phyloP scores from a whole-genome alignment of 495 filamentous ascomycete species.

The Penicillium salamii region DNA sequence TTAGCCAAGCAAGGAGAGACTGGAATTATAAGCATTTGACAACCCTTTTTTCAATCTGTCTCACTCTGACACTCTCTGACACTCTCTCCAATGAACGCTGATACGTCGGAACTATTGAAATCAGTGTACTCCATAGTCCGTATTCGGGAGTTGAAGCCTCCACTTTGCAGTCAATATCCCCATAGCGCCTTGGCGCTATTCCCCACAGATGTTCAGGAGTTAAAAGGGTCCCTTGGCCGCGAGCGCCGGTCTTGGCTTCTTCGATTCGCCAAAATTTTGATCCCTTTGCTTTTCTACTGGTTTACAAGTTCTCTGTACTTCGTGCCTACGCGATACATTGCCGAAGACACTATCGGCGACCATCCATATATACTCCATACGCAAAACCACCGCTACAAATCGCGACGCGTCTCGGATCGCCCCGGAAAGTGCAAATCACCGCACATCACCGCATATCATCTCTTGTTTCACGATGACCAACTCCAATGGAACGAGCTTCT shows the following conservation, averaged over 20 bases:
- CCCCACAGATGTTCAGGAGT: not conserved
- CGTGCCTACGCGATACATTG: too few species aligned
- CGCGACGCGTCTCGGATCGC: not conserved
- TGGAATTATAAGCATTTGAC: not conserved
- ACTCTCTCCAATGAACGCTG: too few species aligned
- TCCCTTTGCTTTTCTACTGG: not conserved
- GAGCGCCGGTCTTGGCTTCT: not conserved
- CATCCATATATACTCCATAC: not conserved
- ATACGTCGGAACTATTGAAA: not conserved
- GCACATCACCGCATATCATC: not conserved
- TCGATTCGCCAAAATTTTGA: not conserved
- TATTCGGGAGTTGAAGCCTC: not conserved
- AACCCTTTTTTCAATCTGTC: not conserved
- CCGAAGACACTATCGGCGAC: not conserved
- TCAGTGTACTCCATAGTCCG: too few species aligned
- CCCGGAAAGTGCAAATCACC: not conserved
- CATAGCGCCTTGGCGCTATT: conserved; percentile 4
- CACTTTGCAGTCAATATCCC: conserved; percentile 8
- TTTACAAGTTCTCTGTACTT: too few species aligned
- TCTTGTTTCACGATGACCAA: conserved; percentile 1
- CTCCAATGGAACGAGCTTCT: conserved; percentile 2
- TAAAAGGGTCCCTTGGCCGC: not conserved
- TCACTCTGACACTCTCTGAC: not conserved
- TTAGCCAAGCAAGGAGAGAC: not conserved
- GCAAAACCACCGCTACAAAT: not conserved